Conservation (phyloP, 2,329 filamentous ascomycete genomes). For the Fusarium xylarioides region DNA sequence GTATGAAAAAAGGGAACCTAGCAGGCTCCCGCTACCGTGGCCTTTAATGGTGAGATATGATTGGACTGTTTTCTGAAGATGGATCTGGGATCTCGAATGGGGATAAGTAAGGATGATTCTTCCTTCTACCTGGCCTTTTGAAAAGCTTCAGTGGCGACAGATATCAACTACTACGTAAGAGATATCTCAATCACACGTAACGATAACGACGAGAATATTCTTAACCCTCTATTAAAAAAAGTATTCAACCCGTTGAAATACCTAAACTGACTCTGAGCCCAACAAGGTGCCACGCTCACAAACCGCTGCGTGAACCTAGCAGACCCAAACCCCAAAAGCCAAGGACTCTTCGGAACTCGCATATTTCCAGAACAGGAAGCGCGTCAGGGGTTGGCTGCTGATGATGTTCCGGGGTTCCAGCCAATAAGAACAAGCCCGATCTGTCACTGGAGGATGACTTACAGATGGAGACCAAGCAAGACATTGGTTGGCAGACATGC, state of each 20-base stretch:
- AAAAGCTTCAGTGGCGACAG: slow-evolving; percentile 16
- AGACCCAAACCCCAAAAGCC: slow-evolving; percentile 12
- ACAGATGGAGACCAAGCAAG: slow-evolving; percentile 13
- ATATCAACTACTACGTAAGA: neutral
- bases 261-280: neutral
- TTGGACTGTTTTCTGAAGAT: slow-evolving; percentile 21
- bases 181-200: neutral
- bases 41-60: slow-evolving; percentile 29
- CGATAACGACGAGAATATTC: neutral
- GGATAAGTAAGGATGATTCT: slow-evolving; percentile 6
- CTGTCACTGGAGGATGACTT: slow-evolving; percentile 25
- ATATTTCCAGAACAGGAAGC: slow-evolving; percentile 30
- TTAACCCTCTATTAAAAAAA: neutral
- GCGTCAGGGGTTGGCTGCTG: slow-evolving; percentile 29
- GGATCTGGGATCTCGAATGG: slow-evolving; percentile 33
- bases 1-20: slow-evolving; percentile 15
- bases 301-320: neutral
- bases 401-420: slow-evolving; percentile 2
- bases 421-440: slow-evolving; percentile 22
- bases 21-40: slow-evolving; percentile 36
- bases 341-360: slow-evolving; percentile 18
- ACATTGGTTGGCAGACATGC: neutral
- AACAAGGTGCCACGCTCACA: neutral
- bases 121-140: slow-evolving; percentile 17
- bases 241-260: neutral